These are phyloP conservation scores for Conticribra guillardii DNA, from an alignment of 108 stramenopile genomes.

Conservation along the genomic window DNA sequence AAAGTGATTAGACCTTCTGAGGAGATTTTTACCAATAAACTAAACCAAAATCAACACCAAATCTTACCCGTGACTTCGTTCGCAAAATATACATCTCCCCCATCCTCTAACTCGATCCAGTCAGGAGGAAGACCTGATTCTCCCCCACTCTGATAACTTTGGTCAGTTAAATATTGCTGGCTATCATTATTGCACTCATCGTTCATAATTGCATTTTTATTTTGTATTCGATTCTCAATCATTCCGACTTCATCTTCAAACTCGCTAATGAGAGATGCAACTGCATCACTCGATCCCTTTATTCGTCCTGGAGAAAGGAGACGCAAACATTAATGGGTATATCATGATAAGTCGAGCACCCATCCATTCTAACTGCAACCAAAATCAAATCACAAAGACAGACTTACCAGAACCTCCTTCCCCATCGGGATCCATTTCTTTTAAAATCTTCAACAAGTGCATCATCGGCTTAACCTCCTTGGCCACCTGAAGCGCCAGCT, in stretches of 20 bases:
- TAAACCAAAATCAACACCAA: too few species aligned
- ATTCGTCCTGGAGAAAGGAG: neutral
- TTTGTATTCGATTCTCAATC: constrained; percentile 4
- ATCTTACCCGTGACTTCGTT: constrained; percentile 51
- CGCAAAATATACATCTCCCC: constrained; percentile 56
- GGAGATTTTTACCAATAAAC: too few species aligned
- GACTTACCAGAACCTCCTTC: neutral
- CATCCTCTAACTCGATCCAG: constrained; percentile 53
- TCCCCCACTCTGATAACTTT: neutral
- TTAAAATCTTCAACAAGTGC: constrained; percentile 17
- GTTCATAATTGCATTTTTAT: neutral
- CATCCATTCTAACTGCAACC: too few species aligned
- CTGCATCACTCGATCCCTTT: constrained; percentile 1
- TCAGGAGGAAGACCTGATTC: constrained; percentile 29
- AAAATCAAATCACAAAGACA: too few species aligned
- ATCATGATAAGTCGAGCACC: too few species aligned
- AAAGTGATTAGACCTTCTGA: neutral
- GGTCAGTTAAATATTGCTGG: neutral
- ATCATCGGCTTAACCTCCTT: constrained; percentile 16
- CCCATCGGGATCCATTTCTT: constrained; percentile 7
- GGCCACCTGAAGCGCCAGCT: constrained; percentile 11
- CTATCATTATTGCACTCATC: neutral
- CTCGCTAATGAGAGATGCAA: constrained; percentile 16
- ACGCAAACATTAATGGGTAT: neutral
- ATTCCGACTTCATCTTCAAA: constrained; percentile 10